Evolutionary conservation across 2,329 filamentous ascomycete species (phyloP), one percentile per base, ranked within the genome.

Genomic region (Stylonectria norvegica): DNA sequence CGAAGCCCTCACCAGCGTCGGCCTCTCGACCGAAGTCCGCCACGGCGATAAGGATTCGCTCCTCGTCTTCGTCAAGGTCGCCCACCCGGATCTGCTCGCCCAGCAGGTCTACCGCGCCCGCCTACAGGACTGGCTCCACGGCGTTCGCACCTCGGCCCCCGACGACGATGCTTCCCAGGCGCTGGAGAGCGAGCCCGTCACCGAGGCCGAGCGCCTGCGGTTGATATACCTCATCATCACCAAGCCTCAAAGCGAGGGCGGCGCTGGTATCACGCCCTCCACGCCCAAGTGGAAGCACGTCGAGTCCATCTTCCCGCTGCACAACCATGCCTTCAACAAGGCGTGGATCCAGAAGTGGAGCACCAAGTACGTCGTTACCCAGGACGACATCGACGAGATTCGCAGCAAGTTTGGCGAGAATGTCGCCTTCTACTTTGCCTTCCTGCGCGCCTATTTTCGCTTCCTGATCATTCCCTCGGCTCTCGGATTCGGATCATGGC

Each of bases 381-480:
- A 79, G 23, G 63, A 73, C 35, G 79, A 89, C 55, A 69, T 94
- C n/a, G 79, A 86, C 57, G 75, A 79, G 33, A 89, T 95, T 47
- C 79, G 85, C 18, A 75, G 89, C 58, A 75, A 82, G 49, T 89
- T 89, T 62, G 88, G 88, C 34, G 85, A 91, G 63, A 85, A 81
- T 61, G 86, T 96, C 43, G 91, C 87, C 23, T 95, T 94, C 64
- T 97, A 97, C 69, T 97, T 95, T 62, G 89, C 90, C 27, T 97
- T 97, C 59, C 76, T 94, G 20, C 87, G 95, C 59, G 85, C 85
- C 22, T 97, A 97, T 66, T 94, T 95, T 60, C 75, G 80, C 43
- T 95, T 94, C 59, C 72, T 95, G 18, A 65, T 86, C n/a, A 84
- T 91, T 44, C 89, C 89, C 0, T 86, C 90, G 1, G 81, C 73